A percentile compares a stretch with the other conserved stretches of the same genome.
Evolutionary conservation across 164 flowering plant genomes (phyloP).

Genomic region (Warburgia ugandensis): DNA sequence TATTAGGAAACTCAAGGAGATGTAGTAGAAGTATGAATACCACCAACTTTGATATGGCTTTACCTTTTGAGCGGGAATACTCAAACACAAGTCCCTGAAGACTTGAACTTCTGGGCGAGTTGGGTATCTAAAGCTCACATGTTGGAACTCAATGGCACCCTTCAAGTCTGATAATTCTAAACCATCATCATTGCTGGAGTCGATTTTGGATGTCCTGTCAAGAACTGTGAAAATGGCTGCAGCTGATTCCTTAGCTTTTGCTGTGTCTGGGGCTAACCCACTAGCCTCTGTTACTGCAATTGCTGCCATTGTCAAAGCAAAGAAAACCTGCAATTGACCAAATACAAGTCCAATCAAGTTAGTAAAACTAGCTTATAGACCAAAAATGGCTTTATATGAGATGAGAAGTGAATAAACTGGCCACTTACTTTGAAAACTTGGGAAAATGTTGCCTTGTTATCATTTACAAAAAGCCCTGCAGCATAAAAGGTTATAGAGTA

Average conservation of each 20-base stretch:
- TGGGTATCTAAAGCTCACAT: conserved; percentile 48
- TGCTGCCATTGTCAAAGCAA: conserved; percentile 51
- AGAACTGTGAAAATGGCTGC: conserved; percentile 41
- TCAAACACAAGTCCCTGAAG: conserved; percentile 35
- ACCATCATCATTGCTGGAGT: conserved; percentile 38
- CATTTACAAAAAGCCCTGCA: conserved; percentile 10
- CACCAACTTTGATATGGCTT: too few relatives aligned
- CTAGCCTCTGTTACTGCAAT: conserved; percentile 41
- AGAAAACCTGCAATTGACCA: conserved; percentile 42
- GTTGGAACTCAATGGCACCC: conserved; percentile 37
- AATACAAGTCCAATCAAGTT: background rate
- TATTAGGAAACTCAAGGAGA: background rate
- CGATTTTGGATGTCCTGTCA: conserved; percentile 37
- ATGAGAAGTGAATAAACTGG: background rate
- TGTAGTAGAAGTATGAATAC: too few relatives aligned
- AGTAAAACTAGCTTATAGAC: too few relatives aligned
- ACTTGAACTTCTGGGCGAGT: conserved; percentile 39
- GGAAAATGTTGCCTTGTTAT: conserved; percentile 4
- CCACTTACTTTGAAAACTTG: conserved; percentile 13
- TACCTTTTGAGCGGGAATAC: conserved; percentile 42
- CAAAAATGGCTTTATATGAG: background rate
- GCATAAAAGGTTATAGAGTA: conserved; percentile 12
- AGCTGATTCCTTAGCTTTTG: conserved; percentile 33
- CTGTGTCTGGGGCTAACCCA: conserved; percentile 29
- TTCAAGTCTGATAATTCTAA: conserved; percentile 23